Percentiles rank a stretch among this genome's conserved stretches.
phyloP scores from a whole-genome alignment of 768 basidiomycete species.

The Agrocybe chaxingu region DNA sequence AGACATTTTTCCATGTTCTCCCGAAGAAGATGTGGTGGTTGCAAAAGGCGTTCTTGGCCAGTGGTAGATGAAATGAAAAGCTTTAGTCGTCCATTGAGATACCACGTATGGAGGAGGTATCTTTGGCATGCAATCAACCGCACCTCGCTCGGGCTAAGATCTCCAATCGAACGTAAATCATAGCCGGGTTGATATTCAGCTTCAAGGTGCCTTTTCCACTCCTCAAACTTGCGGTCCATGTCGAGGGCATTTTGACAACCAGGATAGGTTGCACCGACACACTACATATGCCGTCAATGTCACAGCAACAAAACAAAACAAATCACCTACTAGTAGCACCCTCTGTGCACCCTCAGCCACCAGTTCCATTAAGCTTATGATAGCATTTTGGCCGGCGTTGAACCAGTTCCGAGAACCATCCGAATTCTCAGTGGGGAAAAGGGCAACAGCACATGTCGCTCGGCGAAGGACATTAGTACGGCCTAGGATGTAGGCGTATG shows the following conservation, averaged over 20 bases:
- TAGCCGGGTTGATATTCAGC: constrained; percentile 35
- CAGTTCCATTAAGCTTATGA: constrained; percentile 36
- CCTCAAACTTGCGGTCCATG: constrained; percentile 38
- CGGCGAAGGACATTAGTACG: constrained; percentile 40
- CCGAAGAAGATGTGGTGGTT: constrained; percentile 22
- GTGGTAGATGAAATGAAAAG: constrained; percentile 41
- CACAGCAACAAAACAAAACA: background rate
- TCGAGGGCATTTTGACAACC: constrained; percentile 33
- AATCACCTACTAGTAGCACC: constrained; percentile 19
- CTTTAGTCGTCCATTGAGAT: constrained; percentile 41
- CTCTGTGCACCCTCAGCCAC: constrained; percentile 39
- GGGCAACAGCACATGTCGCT: constrained; percentile 34
- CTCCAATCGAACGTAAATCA: constrained; percentile 22
- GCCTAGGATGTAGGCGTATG: constrained; percentile 38
- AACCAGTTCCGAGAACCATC: constrained; percentile 32
- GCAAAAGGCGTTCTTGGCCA: constrained; percentile 23
- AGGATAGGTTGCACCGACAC: constrained; percentile 31
- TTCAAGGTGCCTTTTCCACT: constrained; percentile 42
- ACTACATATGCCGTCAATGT: constrained; percentile 22
- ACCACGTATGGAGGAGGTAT: constrained; percentile 45
- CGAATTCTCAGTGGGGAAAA: constrained; percentile 24
- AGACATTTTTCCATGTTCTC: constrained; percentile 37
- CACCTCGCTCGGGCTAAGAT: constrained; percentile 25
- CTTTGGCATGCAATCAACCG: constrained; percentile 35
- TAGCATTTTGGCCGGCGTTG: constrained; percentile 31